Percentiles rank a stretch among this genome's conserved stretches.
Evolutionary conservation across 2,329 filamentous ascomycete genomes (phyloP).

Genomic region (Stylonectria norvegica): DNA sequence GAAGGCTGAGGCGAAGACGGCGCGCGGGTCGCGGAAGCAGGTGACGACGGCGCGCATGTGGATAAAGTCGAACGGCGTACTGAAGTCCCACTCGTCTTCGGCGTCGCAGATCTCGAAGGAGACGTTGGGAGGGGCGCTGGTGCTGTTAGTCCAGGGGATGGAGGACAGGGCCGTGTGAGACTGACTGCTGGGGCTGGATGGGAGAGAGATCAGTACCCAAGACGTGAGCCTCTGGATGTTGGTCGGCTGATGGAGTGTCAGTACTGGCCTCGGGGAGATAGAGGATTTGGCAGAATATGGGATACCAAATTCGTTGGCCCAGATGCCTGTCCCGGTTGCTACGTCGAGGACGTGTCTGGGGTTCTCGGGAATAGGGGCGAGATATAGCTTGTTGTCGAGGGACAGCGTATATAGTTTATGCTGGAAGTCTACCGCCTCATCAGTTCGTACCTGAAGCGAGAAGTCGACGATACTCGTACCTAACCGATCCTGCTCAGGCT

Average conservation of each 20-base stretch:
- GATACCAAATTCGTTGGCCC: slow-evolving; percentile 48
- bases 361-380: slow-evolving; percentile 39
- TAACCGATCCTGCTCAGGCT: background rate
- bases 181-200: slow-evolving; percentile 36
- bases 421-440: background rate
- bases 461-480: background rate
- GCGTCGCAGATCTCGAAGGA: slow-evolving; percentile 54
- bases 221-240: slow-evolving; percentile 38
- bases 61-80: slow-evolving; percentile 52
- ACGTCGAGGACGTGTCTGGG: slow-evolving; percentile 45
- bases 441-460: background rate
- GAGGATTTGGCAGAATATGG: slow-evolving; percentile 4
- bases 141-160: background rate
- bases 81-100: slow-evolving; percentile 49
- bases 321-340: slow-evolving; percentile 50
- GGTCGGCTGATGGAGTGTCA: slow-evolving; percentile 29
- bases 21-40: slow-evolving; percentile 49
- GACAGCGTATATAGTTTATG: background rate
- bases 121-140: slow-evolving; percentile 40
- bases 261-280: background rate
- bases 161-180: background rate
- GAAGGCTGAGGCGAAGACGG: slow-evolving; percentile 44
- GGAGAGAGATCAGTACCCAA: slow-evolving; percentile 47
- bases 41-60: slow-evolving; percentile 49
- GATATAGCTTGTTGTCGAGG: slow-evolving; percentile 41